A percentile compares a stretch with the other conserved stretches of the same genome.
phyloP scores from a whole-genome alignment of 2,329 filamentous ascomycete genomes.

The Falciphora oryzae region DNA sequence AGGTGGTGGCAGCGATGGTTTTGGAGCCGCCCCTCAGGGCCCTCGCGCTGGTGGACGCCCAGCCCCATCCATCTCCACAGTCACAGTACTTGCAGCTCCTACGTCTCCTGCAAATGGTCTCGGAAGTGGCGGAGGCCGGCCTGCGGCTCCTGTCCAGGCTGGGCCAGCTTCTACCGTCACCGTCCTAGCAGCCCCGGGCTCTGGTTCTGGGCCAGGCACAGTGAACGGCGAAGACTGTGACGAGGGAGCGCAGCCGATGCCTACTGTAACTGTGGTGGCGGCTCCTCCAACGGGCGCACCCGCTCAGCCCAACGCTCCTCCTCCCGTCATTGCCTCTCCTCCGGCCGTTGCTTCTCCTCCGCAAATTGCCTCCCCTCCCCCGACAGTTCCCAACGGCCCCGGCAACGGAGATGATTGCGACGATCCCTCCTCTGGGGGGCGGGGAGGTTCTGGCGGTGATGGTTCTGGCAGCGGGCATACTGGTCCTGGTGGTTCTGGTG shows the following conservation, averaged over 20 bases:
- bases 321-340: neutral
- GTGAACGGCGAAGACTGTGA: slow-evolving; percentile 4
- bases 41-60: neutral
- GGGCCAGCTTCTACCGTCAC: neutral
- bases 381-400: neutral
- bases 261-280: slow-evolving; percentile 8
- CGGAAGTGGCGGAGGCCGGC: neutral
- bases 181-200: neutral
- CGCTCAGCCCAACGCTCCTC: neutral
- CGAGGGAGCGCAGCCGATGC: neutral
- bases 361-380: neutral
- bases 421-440: neutral
- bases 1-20: slow-evolving; percentile 6
- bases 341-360: neutral
- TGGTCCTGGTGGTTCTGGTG: neutral
- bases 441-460: slow-evolving; percentile 3
- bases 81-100: slow-evolving; percentile 9
- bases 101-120: neutral
- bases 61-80: slow-evolving; percentile 3
- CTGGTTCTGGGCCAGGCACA: neutral
- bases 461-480: slow-evolving; percentile 1
- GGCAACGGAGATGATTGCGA: slow-evolving; percentile 4
- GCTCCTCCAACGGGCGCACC: neutral
- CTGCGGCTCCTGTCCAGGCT: neutral
- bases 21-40: slow-evolving; percentile 7